Evolutionary conservation across 164 flowering plant species (phyloP), one percentile per base, ranked within the genome.

Genomic region (Buxus sempervirens): DNA sequence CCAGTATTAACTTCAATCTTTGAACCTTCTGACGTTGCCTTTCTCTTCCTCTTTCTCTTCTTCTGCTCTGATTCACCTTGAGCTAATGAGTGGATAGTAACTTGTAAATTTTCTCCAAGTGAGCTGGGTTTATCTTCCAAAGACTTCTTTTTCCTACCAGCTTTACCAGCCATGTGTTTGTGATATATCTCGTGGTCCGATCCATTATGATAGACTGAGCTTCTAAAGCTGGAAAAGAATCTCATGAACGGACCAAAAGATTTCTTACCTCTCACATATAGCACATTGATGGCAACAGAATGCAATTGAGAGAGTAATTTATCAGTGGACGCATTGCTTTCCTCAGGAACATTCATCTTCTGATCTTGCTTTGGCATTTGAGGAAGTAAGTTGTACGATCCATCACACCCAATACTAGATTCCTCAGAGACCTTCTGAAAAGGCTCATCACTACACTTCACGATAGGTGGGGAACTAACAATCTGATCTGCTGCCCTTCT

Each of bases 201-300:
- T 8, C 80, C 82, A 25, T 79, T 82, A 54, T 24, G 81, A 79
- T 74, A 86, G 24, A 72, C 59, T 9, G 80, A 82, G 53, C 74
- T 68, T 75, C 94, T 82, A 70, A 82, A 88, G 67, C 75, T 81
- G 45, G 80, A 63, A 67, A 85, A 80, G 72, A 90, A 87, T 61
- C 72, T 67, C 66, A 58, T 72, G 26, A 77, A 56, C 15, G 72
- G 58, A 64, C 71, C 81, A 64, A 81, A 82, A 51, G 69, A 62
- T 20, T 53, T 27, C 51, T 68, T 84, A 36, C 77, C 79, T 24
- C 62, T 71, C 48, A 83, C 70, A 76, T 78, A 79, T 32, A 76
- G 49, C 70, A 83, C 74, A 70, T 82, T 83, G 20, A 81, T 67
- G 64, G 90, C 92, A 3, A 83, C 67, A 59, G 62, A 65, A 49